Conservation (phyloP, 2,329 filamentous ascomycete species). For the Aspergillus unguis region DNA sequence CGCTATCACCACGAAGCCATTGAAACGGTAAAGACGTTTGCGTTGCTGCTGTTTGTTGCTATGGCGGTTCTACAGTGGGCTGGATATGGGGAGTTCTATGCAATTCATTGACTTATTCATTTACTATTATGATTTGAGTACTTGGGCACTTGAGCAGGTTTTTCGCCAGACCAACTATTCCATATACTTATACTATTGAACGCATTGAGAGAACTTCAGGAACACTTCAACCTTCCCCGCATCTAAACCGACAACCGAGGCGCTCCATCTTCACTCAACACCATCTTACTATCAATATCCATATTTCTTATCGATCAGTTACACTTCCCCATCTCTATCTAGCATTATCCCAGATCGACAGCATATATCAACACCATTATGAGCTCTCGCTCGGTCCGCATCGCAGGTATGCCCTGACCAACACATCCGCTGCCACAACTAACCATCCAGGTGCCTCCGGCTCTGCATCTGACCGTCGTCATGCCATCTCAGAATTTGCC, state of each 20-base stretch:
- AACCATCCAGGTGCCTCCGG: constrained; percentile 40
- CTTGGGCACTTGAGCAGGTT: background rate
- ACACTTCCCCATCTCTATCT: too few species aligned
- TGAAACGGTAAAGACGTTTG: constrained; percentile 20
- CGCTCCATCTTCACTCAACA: constrained; percentile 2
- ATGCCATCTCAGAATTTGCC: constrained; percentile 45
- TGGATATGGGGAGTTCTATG: constrained; percentile 10
- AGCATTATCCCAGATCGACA: background rate
- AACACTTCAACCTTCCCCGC: constrained; percentile 8
- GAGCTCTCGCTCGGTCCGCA: constrained; percentile 25
- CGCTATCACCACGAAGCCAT: constrained; percentile 18
- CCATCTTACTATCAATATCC: background rate
- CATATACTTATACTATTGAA: background rate
- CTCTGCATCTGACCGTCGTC: constrained; percentile 45
- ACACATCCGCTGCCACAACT: background rate
- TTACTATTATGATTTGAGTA: background rate
- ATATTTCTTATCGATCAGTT: too few species aligned
- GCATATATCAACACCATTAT: constrained; percentile 7
- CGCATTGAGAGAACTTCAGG: too few species aligned
- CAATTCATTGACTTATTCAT: background rate
- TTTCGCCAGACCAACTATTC: background rate
- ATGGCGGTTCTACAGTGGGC: constrained; percentile 20
- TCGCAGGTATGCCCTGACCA: constrained; percentile 24
- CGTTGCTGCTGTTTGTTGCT: constrained; percentile 18
- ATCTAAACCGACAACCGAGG: constrained; percentile 18